Evolutionary conservation across 805 yeast genomes (phyloP).

Genomic region (Myxozyma melibiosi): DNA sequence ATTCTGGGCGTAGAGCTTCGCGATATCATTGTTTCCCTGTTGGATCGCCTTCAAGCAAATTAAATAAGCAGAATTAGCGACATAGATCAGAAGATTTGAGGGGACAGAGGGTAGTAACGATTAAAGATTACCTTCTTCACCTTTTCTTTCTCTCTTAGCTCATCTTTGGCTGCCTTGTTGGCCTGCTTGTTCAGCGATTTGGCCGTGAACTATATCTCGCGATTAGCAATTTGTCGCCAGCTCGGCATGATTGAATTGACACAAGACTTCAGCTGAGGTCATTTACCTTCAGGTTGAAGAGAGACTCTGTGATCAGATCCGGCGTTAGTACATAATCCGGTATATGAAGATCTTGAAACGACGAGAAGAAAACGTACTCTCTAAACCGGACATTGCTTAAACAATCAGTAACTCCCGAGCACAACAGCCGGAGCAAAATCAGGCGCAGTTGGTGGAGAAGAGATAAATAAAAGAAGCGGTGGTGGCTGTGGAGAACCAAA

Average conservation of each 20-base stretch:
- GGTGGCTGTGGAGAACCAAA: neutral
- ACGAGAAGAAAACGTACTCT: slow-evolving; percentile 42
- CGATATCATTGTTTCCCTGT: slow-evolving; percentile 88
- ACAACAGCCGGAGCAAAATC: neutral
- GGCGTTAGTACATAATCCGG: slow-evolving; percentile 21
- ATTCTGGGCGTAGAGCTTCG: slow-evolving; percentile 90
- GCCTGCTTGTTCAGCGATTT: slow-evolving; percentile 92
- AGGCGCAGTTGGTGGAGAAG: neutral
- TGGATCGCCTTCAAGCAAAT: slow-evolving; percentile 56
- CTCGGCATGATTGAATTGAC: no score
- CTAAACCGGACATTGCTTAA: slow-evolving; percentile 47
- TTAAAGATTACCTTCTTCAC: slow-evolving; percentile 64
- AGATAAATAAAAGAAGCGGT: neutral
- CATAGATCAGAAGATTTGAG: no score
- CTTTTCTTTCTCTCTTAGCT: slow-evolving; percentile 79
- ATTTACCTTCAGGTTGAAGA: slow-evolving; percentile 61
- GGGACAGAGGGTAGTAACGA: neutral
- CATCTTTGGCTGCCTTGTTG: slow-evolving; percentile 86
- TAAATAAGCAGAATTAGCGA: no score
- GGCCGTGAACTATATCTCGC: slow-evolving; percentile 68
- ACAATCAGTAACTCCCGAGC: neutral
- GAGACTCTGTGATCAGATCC: slow-evolving; percentile 49
- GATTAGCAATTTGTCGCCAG: neutral
- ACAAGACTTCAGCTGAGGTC: no score
- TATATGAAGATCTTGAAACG: slow-evolving; percentile 11